phyloP scores from a whole-genome alignment of 495 filamentous ascomycete genomes.

The Mytilinidion resinicola region DNA sequence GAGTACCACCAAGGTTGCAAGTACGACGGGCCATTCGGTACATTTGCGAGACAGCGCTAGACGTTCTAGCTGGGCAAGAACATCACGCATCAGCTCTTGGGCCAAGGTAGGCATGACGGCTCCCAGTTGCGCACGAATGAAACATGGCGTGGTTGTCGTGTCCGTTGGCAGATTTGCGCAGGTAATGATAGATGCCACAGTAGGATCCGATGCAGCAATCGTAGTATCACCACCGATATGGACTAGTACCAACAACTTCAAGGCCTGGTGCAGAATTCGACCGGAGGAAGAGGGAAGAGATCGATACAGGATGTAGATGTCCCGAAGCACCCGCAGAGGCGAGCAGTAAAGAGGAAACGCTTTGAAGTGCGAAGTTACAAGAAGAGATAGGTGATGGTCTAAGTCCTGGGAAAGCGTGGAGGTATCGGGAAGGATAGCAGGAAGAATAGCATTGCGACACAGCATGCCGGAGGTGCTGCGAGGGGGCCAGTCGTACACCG shows the following conservation, averaged over 20 bases:
- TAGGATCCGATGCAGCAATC: slow-evolving; percentile 2
- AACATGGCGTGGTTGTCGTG: slow-evolving; percentile 23
- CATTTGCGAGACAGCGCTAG: slow-evolving; percentile 21
- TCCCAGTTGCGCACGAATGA: slow-evolving; percentile 31
- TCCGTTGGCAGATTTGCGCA: background rate
- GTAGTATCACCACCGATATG: slow-evolving; percentile 27
- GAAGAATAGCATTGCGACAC: slow-evolving; percentile 21
- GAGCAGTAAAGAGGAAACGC: slow-evolving; percentile 25
- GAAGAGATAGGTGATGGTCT: slow-evolving; percentile 20
- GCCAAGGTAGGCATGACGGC: slow-evolving; percentile 25
- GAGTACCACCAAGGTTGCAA: slow-evolving; percentile 18
- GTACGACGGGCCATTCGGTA: slow-evolving; percentile 19
- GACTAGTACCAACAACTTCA: slow-evolving; percentile 29
- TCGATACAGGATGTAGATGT: slow-evolving; percentile 25
- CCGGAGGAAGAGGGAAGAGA: slow-evolving; percentile 6
- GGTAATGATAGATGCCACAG: slow-evolving; percentile 12
- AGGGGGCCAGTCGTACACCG: slow-evolving; percentile 28
- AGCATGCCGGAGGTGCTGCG: background rate
- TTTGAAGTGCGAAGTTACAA: slow-evolving; percentile 23
- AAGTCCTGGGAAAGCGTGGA: slow-evolving; percentile 8
- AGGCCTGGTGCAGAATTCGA: slow-evolving; percentile 21
- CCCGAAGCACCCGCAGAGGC: slow-evolving; percentile 17
- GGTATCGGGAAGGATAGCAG: slow-evolving; percentile 16
- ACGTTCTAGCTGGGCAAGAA: slow-evolving; percentile 20
- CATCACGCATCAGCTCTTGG: slow-evolving; percentile 16